Base-by-base conservation (phyloP, 176 grass and related monocot species). In the Coix lacrymajobi region DNA sequence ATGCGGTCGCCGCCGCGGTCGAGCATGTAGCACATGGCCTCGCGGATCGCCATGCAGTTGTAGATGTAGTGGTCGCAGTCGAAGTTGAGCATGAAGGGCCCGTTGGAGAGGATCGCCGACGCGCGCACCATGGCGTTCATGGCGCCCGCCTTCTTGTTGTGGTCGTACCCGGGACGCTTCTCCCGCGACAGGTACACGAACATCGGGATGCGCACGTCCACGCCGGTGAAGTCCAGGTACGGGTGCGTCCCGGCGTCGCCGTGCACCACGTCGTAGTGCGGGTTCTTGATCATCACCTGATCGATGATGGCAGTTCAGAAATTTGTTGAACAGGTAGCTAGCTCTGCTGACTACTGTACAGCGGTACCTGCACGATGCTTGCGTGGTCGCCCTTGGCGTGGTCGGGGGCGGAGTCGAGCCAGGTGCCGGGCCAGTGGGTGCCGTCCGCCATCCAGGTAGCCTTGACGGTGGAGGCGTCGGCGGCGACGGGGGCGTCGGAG, bases 1-100 rank as follows among this genome's bases (percentile, higher is more conserved):
- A 98, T 77, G 64, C 92, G 92, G 15, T 98, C 96, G 29, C 96
- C 96, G 48, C 90, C 91, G 63, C 96, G 82, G 70, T 98, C 96
- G 82, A 98, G 63, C 82, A 93, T 87, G 92, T 95, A 98, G 87
- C 96, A 98, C 90, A 98, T 98, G 41, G 88, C 92, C 70, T 98
- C 96, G 3, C 96, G 70, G 40, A 95, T 66, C 1, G 93, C 96
- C 66, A 12, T 60, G 56, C 56, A 60, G 56, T 60, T 60, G n/a
- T 25, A 60, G 56, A 60, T 60, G 56, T 60, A 60, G 10, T 60
- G 56, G n/a, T 60, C 56, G 56, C 56, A 60, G 56, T 60, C 56
- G n/a, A 60, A 60, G n/a, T 60, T 60, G n/a, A 60, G 56, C 56
- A 60, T 60, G 56, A 60, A 60, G n/a, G 56, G n/a, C 10, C 56